Conservation (phyloP, 495 filamentous ascomycete species). For the Mycothermus thermophilus region DNA sequence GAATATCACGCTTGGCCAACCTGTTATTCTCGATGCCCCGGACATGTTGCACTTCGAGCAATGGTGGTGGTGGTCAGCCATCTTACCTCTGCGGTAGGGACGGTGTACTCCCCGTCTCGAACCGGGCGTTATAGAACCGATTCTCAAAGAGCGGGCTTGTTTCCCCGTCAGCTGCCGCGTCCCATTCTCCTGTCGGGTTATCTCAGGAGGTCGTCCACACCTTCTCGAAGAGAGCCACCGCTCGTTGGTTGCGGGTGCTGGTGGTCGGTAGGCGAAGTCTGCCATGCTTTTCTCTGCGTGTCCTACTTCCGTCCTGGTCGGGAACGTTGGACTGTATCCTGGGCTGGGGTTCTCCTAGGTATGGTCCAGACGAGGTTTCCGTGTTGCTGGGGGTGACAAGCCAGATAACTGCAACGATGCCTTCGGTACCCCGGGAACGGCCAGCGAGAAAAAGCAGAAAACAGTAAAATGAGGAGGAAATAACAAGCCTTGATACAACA, state of each 20-base stretch:
- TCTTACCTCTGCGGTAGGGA: conserved; percentile 36
- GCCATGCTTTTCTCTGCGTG: conserved; percentile 17
- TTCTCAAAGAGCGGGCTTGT: conserved; percentile 33
- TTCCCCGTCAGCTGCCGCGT: conserved; percentile 18
- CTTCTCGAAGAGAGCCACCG: conserved; percentile 34
- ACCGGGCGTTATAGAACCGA: conserved; percentile 15
- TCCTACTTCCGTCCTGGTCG: background rate
- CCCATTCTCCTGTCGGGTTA: conserved; percentile 7
- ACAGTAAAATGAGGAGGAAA: conserved; percentile 10
- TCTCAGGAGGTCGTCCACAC: conserved; percentile 22
- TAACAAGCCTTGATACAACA: no score
- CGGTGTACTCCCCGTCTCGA: conserved; percentile 23
- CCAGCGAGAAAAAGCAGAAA: conserved; percentile 10
- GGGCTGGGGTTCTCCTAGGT: no score
- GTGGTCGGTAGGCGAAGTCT: conserved; percentile 26
- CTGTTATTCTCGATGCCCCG: conserved; percentile 30
- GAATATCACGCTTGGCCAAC: conserved; percentile 28
- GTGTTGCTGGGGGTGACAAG: conserved; percentile 2
- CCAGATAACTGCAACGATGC: conserved; percentile 5
- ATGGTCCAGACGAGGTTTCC: no score
- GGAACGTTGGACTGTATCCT: no score
- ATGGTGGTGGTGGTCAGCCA: no score
- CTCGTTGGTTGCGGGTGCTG: conserved; percentile 25
- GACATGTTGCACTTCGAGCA: no score
- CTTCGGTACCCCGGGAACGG: conserved; percentile 4